Evolutionary conservation across 352 stramenopile species (phyloP).

Genomic region (Globisporangium paroecandrum): DNA sequence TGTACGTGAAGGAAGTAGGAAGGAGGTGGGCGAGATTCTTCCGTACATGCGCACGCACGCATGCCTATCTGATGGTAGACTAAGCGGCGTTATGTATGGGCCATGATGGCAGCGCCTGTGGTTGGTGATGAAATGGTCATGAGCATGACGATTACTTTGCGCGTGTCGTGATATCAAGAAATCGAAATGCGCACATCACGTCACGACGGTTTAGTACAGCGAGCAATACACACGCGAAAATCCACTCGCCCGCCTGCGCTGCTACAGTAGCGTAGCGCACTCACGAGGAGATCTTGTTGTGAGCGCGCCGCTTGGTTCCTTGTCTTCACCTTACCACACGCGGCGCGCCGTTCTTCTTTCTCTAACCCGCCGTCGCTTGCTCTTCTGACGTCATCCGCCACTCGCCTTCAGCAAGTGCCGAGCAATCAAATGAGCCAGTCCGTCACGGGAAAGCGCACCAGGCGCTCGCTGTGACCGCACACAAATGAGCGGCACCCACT

Average conservation of each 20-base stretch:
- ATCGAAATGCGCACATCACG: neutral
- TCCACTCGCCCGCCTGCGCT: neutral
- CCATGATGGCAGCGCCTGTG: neutral
- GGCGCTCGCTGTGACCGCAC: neutral
- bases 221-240: neutral
- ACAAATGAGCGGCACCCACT: neutral
- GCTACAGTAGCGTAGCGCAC: no score
- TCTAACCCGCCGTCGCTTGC: constrained; percentile 2
- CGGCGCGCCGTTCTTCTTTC: neutral
- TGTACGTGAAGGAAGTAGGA: neutral
- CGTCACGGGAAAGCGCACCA: neutral
- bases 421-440: neutral
- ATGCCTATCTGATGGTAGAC: neutral
- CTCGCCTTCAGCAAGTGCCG: neutral
- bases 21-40: neutral
- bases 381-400: constrained; percentile 8
- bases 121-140: neutral
- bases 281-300: neutral
- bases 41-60: neutral
- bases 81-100: neutral
- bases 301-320: neutral
- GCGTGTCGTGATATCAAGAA: neutral
- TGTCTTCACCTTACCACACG: neutral
- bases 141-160: neutral
- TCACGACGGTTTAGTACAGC: neutral